phyloP scores from a whole-genome alignment of 768 basidiomycete species.

The Lactarius akahatsu region DNA sequence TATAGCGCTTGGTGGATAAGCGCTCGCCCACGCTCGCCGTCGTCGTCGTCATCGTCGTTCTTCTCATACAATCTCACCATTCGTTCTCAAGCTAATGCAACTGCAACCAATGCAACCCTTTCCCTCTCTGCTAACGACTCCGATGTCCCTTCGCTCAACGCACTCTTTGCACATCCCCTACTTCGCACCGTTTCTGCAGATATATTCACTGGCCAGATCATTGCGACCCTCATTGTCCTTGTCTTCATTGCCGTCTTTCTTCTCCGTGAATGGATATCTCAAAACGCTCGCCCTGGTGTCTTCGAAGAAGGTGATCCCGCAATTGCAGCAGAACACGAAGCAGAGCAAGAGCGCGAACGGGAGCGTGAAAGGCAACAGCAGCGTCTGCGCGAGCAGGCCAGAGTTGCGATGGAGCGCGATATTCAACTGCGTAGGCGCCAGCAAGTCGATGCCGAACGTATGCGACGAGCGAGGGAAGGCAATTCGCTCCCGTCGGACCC shows the following conservation, averaged over 20 bases:
- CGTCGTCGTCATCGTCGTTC: constrained; percentile 18
- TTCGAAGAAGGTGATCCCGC: constrained; percentile 72
- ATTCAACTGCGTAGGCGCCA: constrained; percentile 22
- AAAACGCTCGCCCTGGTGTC: constrained; percentile 84
- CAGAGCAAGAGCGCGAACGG: constrained; percentile 23
- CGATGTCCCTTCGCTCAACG: constrained; percentile 5
- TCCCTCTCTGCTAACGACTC: constrained; percentile 15
- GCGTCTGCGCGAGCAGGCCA: constrained; percentile 19
- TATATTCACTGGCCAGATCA: constrained; percentile 92
- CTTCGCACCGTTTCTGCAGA: constrained; percentile 72
- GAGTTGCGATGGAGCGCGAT: constrained; percentile 18
- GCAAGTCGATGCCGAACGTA: constrained; percentile 17
- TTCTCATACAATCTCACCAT: constrained; percentile 30
- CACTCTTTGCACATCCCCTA: constrained; percentile 39
- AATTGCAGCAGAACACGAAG: constrained; percentile 34
- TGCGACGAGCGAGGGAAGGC: constrained; percentile 7
- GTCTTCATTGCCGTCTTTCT: constrained; percentile 87
- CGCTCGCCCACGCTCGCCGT: constrained; percentile 49
- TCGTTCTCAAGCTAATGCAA: constrained; percentile 23
- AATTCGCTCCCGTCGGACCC: constrained; percentile 8
- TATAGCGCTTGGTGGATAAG: constrained; percentile 83
- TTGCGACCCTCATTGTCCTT: constrained; percentile 85
- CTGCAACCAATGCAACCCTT: constrained; percentile 22
- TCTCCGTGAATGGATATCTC: constrained; percentile 92
- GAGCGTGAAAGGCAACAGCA: constrained; percentile 22